phyloP scores from a whole-genome alignment of 2,329 filamentous ascomycete species.

The Lizonia empirigonia region DNA sequence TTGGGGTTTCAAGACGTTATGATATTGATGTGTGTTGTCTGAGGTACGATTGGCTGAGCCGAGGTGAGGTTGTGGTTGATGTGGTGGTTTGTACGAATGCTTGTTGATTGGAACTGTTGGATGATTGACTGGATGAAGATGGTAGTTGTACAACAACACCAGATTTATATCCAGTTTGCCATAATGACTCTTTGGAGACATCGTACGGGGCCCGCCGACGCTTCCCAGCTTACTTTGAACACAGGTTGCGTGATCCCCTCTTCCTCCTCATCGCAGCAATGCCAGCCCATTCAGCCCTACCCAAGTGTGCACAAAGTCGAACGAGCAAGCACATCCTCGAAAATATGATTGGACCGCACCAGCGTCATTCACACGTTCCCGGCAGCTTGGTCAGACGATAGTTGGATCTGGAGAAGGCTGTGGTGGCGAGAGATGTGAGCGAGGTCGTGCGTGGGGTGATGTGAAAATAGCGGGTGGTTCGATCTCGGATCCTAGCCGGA shows the following conservation, averaged over 20 bases:
- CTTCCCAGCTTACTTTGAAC: neutral
- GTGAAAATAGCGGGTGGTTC: conserved; percentile 19
- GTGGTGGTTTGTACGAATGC: neutral
- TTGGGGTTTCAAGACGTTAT: neutral
- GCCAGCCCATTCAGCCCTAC: conserved; percentile 1
- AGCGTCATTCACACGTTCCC: neutral
- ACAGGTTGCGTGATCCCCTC: conserved; percentile 8
- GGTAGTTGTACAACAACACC: conserved; percentile 11
- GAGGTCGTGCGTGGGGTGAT: conserved; percentile 22
- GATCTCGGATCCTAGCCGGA: conserved; percentile 15
- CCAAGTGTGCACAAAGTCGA: neutral
- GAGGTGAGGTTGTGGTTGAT: neutral
- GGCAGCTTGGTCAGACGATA: conserved; percentile 24
- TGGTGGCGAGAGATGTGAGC: conserved; percentile 33
- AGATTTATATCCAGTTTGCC: conserved; percentile 8
- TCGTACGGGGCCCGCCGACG: conserved; percentile 2
- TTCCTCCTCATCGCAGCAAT: neutral
- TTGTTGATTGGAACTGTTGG: neutral
- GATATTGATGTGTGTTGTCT: no score
- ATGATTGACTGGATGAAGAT: conserved; percentile 8
- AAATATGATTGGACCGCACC: conserved; percentile 1
- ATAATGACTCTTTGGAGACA: neutral
- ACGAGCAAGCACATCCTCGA: neutral
- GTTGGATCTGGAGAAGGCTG: conserved; percentile 3
- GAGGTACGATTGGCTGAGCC: no score